Evolutionary conservation across 495 filamentous ascomycete species (phyloP).

Genomic region (Podospora anserina): DNA sequence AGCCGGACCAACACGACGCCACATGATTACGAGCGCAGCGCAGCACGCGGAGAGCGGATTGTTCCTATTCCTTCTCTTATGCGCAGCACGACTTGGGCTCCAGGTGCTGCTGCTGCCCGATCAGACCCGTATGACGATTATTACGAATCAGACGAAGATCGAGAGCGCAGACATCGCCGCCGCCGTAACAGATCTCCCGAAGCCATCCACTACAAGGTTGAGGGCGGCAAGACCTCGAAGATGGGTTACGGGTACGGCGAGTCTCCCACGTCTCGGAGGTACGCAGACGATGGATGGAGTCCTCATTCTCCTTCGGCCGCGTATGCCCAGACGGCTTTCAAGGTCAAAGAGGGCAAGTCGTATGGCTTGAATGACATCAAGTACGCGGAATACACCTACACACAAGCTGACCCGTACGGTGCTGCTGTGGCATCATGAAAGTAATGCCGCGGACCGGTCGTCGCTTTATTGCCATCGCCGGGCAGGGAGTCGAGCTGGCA

Average conservation of each 20-base stretch:
- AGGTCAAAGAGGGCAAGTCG: constrained; percentile 26
- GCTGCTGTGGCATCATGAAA: background rate
- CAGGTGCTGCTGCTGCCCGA: constrained; percentile 8
- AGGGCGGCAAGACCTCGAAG: constrained; percentile 25
- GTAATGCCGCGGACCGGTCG: background rate
- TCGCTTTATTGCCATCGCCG: background rate
- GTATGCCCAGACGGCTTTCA: constrained; percentile 17
- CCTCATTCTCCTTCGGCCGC: constrained; percentile 9
- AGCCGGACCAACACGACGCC: constrained; percentile 29
- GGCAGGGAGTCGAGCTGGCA: background rate
- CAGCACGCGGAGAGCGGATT: background rate
- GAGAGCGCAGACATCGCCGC: constrained; percentile 21
- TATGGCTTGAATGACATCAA: constrained; percentile 25
- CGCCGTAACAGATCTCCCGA: constrained; percentile 24
- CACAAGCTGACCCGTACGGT: background rate
- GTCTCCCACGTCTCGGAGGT: constrained; percentile 24
- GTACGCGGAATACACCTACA: constrained; percentile 20
- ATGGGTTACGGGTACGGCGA: constrained; percentile 25
- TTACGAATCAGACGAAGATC: constrained; percentile 33
- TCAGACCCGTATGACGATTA: constrained; percentile 17
- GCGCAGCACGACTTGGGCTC: constrained; percentile 27
- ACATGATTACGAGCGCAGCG: constrained; percentile 14
- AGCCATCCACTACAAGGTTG: constrained; percentile 27
- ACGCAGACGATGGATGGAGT: constrained; percentile 13
- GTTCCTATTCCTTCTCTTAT: constrained; percentile 17